Conservation (phyloP, 2,329 filamentous ascomycete species). For the Tolypocladium ophioglossoides region DNA sequence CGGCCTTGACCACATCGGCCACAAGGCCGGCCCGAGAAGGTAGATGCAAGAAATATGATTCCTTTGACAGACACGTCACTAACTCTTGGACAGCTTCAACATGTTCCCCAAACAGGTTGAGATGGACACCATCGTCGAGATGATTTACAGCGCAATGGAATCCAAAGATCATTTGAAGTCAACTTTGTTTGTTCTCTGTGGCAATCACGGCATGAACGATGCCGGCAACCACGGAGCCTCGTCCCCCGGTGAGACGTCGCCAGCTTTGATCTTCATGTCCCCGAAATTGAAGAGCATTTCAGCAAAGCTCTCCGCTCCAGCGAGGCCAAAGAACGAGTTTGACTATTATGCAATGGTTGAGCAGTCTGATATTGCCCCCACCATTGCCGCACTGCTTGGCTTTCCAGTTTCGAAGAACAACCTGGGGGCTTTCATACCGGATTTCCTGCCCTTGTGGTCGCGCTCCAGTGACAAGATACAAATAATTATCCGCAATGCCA, state of each 20-base stretch:
- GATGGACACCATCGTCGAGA: constrained; percentile 75
- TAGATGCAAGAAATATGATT: constrained; percentile 29
- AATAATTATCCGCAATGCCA: constrained; percentile 67
- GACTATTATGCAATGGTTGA: constrained; percentile 79
- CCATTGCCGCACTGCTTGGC: constrained; percentile 74
- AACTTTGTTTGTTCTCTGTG: constrained; percentile 75
- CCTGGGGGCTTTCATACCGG: constrained; percentile 71
- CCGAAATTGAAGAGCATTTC: constrained; percentile 61
- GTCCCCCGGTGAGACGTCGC: constrained; percentile 85
- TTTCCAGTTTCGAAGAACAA: constrained; percentile 87
- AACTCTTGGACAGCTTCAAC: constrained; percentile 48
- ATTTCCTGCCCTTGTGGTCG: constrained; percentile 69
- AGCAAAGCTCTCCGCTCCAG: constrained; percentile 36
- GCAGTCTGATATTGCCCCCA: constrained; percentile 89
- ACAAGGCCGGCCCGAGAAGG: constrained; percentile 86
- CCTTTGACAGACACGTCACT: not conserved
- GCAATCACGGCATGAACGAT: constrained; percentile 99
- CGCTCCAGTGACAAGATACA: constrained; percentile 43
- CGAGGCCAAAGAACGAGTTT: constrained; percentile 56
- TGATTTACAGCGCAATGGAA: constrained; percentile 69
- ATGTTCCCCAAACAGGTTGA: constrained; percentile 91
- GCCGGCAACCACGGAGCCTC: constrained; percentile 95
- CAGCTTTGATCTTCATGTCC: constrained; percentile 83
- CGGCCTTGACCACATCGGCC: constrained; percentile 92
- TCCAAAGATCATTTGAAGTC: constrained; percentile 59